phyloP scores from a whole-genome alignment of 2,329 filamentous ascomycete genomes.

The Cytospora paraplurivora region DNA sequence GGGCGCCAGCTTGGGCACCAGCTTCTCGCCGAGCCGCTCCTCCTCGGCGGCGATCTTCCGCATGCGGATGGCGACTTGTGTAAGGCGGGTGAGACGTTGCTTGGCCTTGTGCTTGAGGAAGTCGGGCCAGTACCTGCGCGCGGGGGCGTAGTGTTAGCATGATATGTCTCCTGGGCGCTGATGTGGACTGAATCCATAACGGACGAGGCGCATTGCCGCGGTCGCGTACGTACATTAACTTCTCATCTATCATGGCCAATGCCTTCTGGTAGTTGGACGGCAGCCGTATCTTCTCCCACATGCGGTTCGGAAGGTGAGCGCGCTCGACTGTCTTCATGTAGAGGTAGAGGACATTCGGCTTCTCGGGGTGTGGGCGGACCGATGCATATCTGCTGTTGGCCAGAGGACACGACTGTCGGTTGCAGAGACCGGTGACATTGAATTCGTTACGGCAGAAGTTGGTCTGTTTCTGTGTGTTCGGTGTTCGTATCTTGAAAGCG shows the following conservation, averaged over 20 bases:
- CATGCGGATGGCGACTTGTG: conserved; percentile 84
- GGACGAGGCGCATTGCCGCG: neutral
- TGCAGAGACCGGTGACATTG: conserved; percentile 83
- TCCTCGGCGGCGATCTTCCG: conserved; percentile 85
- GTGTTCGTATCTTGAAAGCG: conserved; percentile 83
- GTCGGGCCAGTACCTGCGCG: conserved; percentile 68
- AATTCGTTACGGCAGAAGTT: conserved; percentile 96
- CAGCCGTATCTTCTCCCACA: conserved; percentile 92
- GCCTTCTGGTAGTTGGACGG: conserved; percentile 90
- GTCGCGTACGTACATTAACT: conserved; percentile 67
- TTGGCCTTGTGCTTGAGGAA: conserved; percentile 95
- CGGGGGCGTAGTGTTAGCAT: neutral
- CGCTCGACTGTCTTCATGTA: conserved; percentile 97
- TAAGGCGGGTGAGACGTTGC: conserved; percentile 87
- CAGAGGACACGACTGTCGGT: conserved; percentile 84
- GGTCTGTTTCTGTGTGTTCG: conserved; percentile 67
- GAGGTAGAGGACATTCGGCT: conserved; percentile 66
- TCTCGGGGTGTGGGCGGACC: conserved; percentile 72
- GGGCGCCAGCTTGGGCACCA: conserved; percentile 86
- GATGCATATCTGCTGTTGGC: conserved; percentile 94
- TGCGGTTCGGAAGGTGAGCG: conserved; percentile 81
- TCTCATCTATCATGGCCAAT: conserved; percentile 81
- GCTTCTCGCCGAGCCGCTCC: conserved; percentile 81
- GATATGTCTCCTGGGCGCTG: neutral
- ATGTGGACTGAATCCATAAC: too few species aligned